phyloP scores from a whole-genome alignment of 805 yeast species.

The Starmerella sirachaensis region DNA sequence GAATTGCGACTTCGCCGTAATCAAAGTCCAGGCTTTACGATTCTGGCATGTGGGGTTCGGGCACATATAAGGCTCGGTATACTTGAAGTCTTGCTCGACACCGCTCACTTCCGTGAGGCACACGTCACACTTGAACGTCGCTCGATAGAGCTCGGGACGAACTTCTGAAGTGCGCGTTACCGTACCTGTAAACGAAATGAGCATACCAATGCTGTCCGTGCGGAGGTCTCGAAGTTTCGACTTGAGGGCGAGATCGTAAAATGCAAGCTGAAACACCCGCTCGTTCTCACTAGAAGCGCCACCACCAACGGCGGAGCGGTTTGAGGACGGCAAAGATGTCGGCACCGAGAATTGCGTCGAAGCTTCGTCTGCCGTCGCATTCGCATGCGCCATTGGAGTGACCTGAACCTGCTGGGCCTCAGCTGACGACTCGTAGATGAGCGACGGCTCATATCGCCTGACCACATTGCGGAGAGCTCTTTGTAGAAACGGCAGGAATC shows the following conservation, averaged over 20 bases:
- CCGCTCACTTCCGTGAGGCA: constrained; percentile 79
- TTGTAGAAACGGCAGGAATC: constrained; percentile 77
- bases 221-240: constrained; percentile 81
- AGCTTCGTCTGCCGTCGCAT: not conserved
- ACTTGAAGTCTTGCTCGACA: constrained; percentile 84
- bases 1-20: constrained; percentile 72
- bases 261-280: constrained; percentile 76
- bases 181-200: constrained; percentile 81
- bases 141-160: constrained; percentile 82
- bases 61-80: constrained; percentile 90
- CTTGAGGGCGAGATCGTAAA: constrained; percentile 71
- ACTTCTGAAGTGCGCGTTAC: constrained; percentile 95
- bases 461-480: constrained; percentile 64
- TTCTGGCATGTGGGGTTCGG: constrained; percentile 80
- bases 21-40: constrained; percentile 73
- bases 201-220: constrained; percentile 76
- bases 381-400: too few species aligned
- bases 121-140: constrained; percentile 76
- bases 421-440: constrained; percentile 31
- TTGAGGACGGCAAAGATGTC: constrained; percentile 4
- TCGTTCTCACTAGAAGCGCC: constrained; percentile 37
- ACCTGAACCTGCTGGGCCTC: too few species aligned
- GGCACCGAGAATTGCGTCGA: constrained; percentile 3
- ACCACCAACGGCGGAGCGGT: constrained; percentile 16
- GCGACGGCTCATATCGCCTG: constrained; percentile 60